Evolutionary conservation across 1,284 basidiomycete species (phyloP), one percentile per base, ranked within the genome.

Genomic region (Austropuccinia psidii): DNA sequence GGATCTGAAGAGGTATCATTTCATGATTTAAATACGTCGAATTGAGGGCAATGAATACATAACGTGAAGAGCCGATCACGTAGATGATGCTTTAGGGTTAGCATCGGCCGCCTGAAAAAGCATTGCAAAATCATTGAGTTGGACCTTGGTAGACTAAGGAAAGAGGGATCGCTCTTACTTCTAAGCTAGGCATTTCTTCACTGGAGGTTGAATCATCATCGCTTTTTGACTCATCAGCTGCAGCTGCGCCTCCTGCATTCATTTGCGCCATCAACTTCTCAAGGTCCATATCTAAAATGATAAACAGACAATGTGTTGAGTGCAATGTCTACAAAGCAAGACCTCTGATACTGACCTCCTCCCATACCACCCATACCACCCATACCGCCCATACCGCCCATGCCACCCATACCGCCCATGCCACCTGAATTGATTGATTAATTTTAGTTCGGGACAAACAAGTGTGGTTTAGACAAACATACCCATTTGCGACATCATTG

Each of bases 401-500:
- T 67, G 13, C 65, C 65, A 41, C 50, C 65, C 65, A 66, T 66
- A 33, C 64, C 64, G 55, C 55, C 55, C 31, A 60, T 60, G 21
- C 57, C 57, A n/a, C 57, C 57, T 35, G 39, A 37, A 35, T n/a
- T 9, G 29, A 31, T 2, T 1, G 29, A 27, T 55, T 17, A 2
- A 55, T 55, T 17, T 13, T 31, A 8, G 11, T n/a, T n/a, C 21
- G 11, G 31, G 13, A 21, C 24, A n/a, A 31, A 43, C 31, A 24
- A 19, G 27, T n/a, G 24, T 4, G 33, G 37, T 24, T 58, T 1
- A 47, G 50, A 69, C 49, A 58, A 41, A 69, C 52, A 24, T 39
- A 49, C 68, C 68, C 68, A 70, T 70, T 60, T 45, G 45, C 13
- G 68, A 39, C 68, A 70, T 70, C 68, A 70, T 70, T 21, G 68